Evolutionary conservation across 2,329 filamentous ascomycete species (phyloP).

Genomic region (Pseudogymnoascus sp.): DNA sequence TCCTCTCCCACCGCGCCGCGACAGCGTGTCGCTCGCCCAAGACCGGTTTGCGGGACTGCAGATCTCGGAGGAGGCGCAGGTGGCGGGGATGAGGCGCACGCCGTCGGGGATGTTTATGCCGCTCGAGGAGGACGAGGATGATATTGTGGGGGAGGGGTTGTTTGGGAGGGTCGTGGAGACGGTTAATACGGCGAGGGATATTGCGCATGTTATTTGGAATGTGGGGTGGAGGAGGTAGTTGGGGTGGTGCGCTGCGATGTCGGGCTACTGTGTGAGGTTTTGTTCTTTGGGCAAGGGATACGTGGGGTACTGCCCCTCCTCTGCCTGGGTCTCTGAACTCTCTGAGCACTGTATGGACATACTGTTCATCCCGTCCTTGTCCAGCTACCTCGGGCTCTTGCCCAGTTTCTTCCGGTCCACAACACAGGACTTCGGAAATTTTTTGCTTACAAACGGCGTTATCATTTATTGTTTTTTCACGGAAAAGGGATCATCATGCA

Average conservation of each 20-base stretch:
- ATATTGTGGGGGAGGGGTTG: constrained; percentile 48
- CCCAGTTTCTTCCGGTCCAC: background rate
- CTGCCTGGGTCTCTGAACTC: background rate
- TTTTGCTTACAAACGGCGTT: background rate
- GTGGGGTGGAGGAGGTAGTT: constrained; percentile 46
- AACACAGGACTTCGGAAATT: background rate
- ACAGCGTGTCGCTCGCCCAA: constrained; percentile 22
- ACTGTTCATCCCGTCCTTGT: background rate
- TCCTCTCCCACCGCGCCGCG: constrained; percentile 21
- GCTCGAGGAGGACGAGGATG: constrained; percentile 63
- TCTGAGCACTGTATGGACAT: background rate
- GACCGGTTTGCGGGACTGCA: constrained; percentile 23
- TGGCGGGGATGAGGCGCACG: constrained; percentile 60
- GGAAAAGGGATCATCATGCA: background rate
- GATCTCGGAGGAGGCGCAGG: constrained; percentile 16
- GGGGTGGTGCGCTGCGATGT: background rate
- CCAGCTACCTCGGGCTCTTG: background rate
- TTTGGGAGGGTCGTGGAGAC: constrained; percentile 30
- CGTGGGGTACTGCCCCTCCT: background rate
- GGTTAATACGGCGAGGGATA: constrained; percentile 61
- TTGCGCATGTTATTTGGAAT: constrained; percentile 64
- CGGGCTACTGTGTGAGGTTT: background rate
- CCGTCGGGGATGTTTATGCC: constrained; percentile 89
- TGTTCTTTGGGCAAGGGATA: background rate
- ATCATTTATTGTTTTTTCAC: background rate